Base-by-base conservation (phyloP, 129 eudicot species). In the Tagetes erecta region DNA sequence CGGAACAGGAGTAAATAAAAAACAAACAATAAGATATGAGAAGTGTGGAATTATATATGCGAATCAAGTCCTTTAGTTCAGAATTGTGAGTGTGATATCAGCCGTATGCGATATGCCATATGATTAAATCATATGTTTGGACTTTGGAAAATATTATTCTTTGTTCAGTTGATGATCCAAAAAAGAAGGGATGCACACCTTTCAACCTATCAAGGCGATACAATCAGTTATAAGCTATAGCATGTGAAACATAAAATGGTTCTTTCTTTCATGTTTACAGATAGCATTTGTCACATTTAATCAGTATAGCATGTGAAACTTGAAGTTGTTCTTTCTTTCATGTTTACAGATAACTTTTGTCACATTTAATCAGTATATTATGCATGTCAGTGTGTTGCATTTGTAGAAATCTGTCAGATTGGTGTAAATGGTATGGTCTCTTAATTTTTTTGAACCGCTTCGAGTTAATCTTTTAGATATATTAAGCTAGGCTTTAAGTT, bases 101-200 rank as follows among this genome's bases (percentile, higher is more conserved):
- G 33, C 11, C 36, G 3, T 65, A 65, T 65, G 12, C 20, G 8
- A 53, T 53, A 14, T 6, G 10, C 52, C 70, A 40, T 14, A 40
- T 40, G 70, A n/a, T 20, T 66, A 66, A 62, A 27, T n/a, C 52
- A 66, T 42, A 41, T 66, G 8, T 66, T 40, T 65, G 20, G 52
- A 66, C 60, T 20, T 1, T 6, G 60, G 27, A 40, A 41, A 40
- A 41, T 34, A 66, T 7, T 9, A 41, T n/a, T 40, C 20, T 27
- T 8, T 44, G 44, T 36, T 36, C 7, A 58, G 36, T 20, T 56
- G 8, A 11, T 30, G 37, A 30, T 31, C 13, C 3, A 34, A 33
- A 34, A 10, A 6, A 58, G 63, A 6, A 20, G 37, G 5, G 37
- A 58, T 58, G 64, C 3, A 58, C 64, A 30, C 62, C 33, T 27